Evolutionary conservation across 352 stramenopile genomes (phyloP).

Genomic region (Globisporangium spiculum): DNA sequence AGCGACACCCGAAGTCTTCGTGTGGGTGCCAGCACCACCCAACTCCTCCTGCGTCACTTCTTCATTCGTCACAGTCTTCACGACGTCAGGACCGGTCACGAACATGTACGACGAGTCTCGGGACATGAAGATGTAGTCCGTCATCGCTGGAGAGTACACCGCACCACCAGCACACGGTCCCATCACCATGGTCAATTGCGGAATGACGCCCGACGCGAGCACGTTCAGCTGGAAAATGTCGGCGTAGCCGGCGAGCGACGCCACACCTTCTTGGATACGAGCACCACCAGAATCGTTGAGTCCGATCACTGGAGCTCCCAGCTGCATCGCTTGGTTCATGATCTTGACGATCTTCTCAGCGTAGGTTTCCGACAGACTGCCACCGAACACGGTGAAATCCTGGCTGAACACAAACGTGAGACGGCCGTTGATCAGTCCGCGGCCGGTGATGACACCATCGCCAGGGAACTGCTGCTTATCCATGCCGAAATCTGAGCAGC

Average conservation of each 20-base stretch:
- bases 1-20: conserved; percentile 93
- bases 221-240: conserved; percentile 99
- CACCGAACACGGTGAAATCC: conserved; percentile 98
- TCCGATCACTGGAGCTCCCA: conserved; percentile 96
- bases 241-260: conserved; percentile 96
- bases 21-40: conserved; percentile 94
- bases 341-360: conserved; percentile 99
- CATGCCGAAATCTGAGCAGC: conserved; percentile 98
- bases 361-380: conserved; percentile 94
- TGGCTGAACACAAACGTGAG: conserved; percentile 96
- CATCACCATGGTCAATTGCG: conserved; percentile 98
- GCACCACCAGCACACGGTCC: conserved; percentile 95
- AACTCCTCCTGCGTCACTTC: conserved; percentile 94
- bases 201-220: conserved; percentile 91
- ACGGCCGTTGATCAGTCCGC: conserved; percentile 94
- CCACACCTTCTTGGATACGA: conserved; percentile 98
- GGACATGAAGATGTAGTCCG: conserved; percentile 99
- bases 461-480: conserved; percentile 88
- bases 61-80: conserved; percentile 98
- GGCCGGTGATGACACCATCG: conserved; percentile 95
- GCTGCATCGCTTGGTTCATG: conserved; percentile 97
- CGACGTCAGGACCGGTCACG: conserved; percentile 97
- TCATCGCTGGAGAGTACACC: conserved; percentile 97
- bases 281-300: conserved; percentile 98
- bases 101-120: conserved; percentile 98